Evolutionary conservation across 1,284 basidiomycete species (phyloP), one percentile per base, ranked within the genome.

Genomic region (Microstroma glucosiphilum): DNA sequence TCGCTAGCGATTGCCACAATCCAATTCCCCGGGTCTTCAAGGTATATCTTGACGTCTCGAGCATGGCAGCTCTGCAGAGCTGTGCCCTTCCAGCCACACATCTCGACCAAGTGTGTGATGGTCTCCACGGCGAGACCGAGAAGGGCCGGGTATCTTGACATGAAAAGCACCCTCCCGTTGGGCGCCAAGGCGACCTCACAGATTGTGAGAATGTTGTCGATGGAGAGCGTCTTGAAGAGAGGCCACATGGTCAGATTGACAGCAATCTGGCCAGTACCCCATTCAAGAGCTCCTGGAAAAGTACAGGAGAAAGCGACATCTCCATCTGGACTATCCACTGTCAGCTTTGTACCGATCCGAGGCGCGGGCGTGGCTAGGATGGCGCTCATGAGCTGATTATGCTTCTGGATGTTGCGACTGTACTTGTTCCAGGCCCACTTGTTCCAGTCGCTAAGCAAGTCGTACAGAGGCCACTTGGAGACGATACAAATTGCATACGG

Each of bases 151-250:
- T 94, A 89, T 55, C 89, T 85, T 30, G 91, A 94, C 77, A 88
- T 88, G 82, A 97, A 94, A 53, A 97, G 82, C 60, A 97, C 82
- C 30, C 91, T 86, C 21, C 94, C 93, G 9, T 91, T 91, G 6
- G 91, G 91, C n/a, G 92, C 87, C 42, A 97, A 83, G 0, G 92
- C 93, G 70, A 96, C 89, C 85, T 97, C 93, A 77, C 91, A 91
- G 63, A 92, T 89, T 26, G 90, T 92, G 62, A 97, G 81, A 65
- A 97, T 89, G 75, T 96, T 92, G 79, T 96, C 93, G 63, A 96
- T 85, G 72, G 92, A 92, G 63, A 97, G 81, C 67, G 89, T 89
- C 79, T 94, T 91, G 85, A 97, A 96, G 60, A 97, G 79, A 0
- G 93, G 93, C 92, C 92, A 97, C 86, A 96, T 91, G 56, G 92